Evolutionary conservation across 441 rosid genomes (phyloP), one percentile per base, ranked within the genome.

Genomic region (Brassica hybrid): DNA sequence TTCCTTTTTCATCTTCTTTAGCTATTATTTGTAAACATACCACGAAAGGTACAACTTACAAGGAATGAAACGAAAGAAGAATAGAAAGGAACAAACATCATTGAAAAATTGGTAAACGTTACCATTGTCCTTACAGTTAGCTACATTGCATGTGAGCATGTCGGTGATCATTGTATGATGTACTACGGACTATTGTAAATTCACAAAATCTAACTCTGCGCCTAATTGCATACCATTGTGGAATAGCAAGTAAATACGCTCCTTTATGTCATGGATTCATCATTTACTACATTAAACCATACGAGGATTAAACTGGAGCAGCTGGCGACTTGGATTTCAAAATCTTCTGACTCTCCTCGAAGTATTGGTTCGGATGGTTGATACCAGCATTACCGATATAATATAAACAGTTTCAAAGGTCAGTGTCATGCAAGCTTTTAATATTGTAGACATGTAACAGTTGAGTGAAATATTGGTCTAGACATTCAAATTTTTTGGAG

Each of bases 291-390:
- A 58, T 21, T 21, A 58, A 58, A 57, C 62, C 62, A 57, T 21
- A 21, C 32, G 5, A 57, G 7, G 30, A 57, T 57, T 58, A 19
- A 21, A 21, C 62, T 4, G 30, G 30, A 48, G 77, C n/a, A 72
- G 73, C 17, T 14, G 68, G 59, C 1, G 25, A 67, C 77, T 89
- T 91, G 23, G 86, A 65, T 79, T 88, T 83, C 79, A 90, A 75
- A 78, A 86, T 77, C 83, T 83, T 86, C 77, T 83, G 90, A 81
- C 90, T 88, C 80, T 89, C 94, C 30, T 67, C 84, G 64, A 90
- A 89, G 85, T 90, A 91, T 79, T 91, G 93, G 65, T 87, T 93
- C 1, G 97, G 98, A 86, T 96, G 98, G 80, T 94, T 96, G 84
- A 91, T 87, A 23, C 94, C 99, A 64, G 94, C 83, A 83, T 94